Evolutionary conservation across 345 rosid species (phyloP).

Genomic region (Brassica incana): DNA sequence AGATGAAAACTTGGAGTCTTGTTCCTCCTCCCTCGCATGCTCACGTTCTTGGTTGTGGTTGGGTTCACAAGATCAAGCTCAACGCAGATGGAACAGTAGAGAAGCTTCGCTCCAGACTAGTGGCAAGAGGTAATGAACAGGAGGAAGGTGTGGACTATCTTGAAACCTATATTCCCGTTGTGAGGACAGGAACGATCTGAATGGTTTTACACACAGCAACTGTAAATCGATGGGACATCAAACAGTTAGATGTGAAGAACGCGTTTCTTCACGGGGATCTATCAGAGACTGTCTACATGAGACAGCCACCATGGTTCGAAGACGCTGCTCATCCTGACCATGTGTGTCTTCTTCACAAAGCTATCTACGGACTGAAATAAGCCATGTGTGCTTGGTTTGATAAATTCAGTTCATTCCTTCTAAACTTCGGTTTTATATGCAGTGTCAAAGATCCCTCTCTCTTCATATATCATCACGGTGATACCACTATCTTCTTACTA

Average conservation of each 20-base stretch:
- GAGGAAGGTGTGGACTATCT: too few relatives aligned
- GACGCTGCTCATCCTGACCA: neutral
- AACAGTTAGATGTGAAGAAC: neutral
- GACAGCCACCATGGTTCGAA: neutral
- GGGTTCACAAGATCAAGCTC: neutral
- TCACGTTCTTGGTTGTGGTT: neutral
- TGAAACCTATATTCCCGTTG: too few relatives aligned
- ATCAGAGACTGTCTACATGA: neutral
- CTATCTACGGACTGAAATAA: neutral
- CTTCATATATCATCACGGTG: neutral
- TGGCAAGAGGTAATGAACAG: neutral
- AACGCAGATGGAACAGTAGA: neutral
- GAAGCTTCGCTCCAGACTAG: neutral
- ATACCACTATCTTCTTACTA: neutral
- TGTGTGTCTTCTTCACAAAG: neutral
- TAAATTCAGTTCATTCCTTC: neutral
- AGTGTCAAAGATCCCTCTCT: neutral
- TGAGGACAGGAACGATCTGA: neutral
- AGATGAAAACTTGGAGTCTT: neutral
- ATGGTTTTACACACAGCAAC: neutral
- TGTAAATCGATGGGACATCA: neutral
- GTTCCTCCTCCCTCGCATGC: neutral
- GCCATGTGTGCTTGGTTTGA: neutral
- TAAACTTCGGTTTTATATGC: neutral
- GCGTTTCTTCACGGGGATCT: neutral